Conservation (phyloP, 2,329 filamentous ascomycete genomes). For the Trichoderma koningii region DNA sequence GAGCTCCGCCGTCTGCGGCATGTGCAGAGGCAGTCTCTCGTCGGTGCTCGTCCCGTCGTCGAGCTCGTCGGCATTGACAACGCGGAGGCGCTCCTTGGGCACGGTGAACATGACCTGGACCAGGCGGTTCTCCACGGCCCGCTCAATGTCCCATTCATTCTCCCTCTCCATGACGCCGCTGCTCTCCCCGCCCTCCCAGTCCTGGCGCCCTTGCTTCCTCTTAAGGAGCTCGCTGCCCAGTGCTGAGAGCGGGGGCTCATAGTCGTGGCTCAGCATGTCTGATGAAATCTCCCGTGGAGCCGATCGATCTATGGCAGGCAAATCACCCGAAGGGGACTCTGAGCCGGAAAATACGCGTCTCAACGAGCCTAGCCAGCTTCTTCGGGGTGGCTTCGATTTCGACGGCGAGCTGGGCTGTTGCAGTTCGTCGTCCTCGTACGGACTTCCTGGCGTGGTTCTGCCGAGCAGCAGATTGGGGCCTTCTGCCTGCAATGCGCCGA, state of each 20-base stretch:
- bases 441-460: constrained; percentile 29
- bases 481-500: constrained; percentile 55
- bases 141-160: constrained; percentile 77
- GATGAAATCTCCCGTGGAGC: constrained; percentile 37
- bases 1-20: constrained; percentile 44
- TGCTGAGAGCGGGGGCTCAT: constrained; percentile 48
- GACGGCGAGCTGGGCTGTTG: constrained; percentile 56
- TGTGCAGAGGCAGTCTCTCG: constrained; percentile 32
- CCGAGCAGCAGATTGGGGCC: constrained; percentile 52
- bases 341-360: constrained; percentile 61
- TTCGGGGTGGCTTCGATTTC: constrained; percentile 55
- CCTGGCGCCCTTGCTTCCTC: constrained; percentile 57
- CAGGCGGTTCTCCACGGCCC: constrained; percentile 67
- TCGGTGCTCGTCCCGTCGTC: constrained; percentile 38
- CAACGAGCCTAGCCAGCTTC: constrained; percentile 70
- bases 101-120: constrained; percentile 93
- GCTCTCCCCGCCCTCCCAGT: constrained; percentile 50
- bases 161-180: constrained; percentile 42
- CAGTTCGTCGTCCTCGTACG: constrained; percentile 42
- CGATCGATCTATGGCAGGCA: constrained; percentile 35
- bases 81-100: constrained; percentile 78
- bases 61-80: constrained; percentile 79
- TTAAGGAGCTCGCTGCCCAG: constrained; percentile 53
- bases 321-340: constrained; percentile 37
- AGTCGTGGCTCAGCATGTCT: constrained; percentile 44